A percentile compares a stretch with the other conserved stretches of the same genome.
Evolutionary conservation across 2,329 filamentous ascomycete species (phyloP).

Genomic region (Aspergillus sp.): DNA sequence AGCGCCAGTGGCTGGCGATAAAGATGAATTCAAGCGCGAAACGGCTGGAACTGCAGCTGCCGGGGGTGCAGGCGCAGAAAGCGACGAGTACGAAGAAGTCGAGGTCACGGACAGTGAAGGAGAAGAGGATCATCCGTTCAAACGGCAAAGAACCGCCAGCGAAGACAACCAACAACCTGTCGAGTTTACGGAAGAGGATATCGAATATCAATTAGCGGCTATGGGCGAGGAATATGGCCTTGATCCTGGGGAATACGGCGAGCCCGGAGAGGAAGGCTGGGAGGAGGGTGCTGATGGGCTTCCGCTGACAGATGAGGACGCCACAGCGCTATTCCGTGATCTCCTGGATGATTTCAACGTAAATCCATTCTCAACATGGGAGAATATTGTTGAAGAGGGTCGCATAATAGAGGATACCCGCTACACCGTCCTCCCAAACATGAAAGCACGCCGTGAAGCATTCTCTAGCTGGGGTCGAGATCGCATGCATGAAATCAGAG

Average conservation of each 20-base stretch:
- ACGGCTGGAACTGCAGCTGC: constrained; percentile 23
- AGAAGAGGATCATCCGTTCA: constrained; percentile 54
- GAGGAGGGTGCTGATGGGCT: constrained; percentile 72
- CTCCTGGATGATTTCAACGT: constrained; percentile 78
- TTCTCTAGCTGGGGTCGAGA: constrained; percentile 83
- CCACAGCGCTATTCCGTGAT: constrained; percentile 76
- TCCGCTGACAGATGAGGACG: constrained; percentile 72
- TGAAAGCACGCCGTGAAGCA: constrained; percentile 75
- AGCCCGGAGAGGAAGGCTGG: constrained; percentile 56
- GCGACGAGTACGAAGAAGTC: constrained; percentile 74
- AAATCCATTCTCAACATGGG: constrained; percentile 89
- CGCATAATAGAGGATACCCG: constrained; percentile 80
- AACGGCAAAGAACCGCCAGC: constrained; percentile 54
- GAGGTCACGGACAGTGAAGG: constrained; percentile 65
- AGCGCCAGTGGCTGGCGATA: constrained; percentile 15
- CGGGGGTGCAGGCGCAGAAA: constrained; percentile 50
- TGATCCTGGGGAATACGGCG: constrained; percentile 74
- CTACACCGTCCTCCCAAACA: constrained; percentile 80
- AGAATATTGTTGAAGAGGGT: constrained; percentile 80
- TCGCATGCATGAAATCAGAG: constrained; percentile 70
- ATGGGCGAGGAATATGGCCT: constrained; percentile 86
- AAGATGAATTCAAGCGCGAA: constrained; percentile 2
- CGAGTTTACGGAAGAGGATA: constrained; percentile 92
- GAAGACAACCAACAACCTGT: constrained; percentile 53
- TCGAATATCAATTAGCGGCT: constrained; percentile 83